Conservation (phyloP, 163 green algal genomes). For the Trebouxia gelatinosa region DNA sequence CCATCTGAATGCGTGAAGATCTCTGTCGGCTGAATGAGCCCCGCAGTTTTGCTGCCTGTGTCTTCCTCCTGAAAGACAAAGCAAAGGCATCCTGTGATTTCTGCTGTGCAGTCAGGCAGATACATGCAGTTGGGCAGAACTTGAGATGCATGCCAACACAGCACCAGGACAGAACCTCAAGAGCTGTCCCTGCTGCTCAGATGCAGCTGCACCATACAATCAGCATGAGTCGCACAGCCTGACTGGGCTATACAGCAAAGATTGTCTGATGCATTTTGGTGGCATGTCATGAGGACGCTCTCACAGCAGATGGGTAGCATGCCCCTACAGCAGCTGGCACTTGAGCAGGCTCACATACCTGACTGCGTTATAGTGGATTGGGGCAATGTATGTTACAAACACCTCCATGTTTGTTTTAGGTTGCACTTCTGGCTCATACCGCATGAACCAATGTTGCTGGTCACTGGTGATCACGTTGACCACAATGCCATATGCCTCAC, state of each 20-base stretch:
- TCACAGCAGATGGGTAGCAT: too few species aligned
- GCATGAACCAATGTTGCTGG: slow-evolving; percentile 52
- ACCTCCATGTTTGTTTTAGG: slow-evolving; percentile 51
- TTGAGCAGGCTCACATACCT: slow-evolving; percentile 20
- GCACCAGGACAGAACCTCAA: neutral
- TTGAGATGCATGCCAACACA: neutral
- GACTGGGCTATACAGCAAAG: neutral
- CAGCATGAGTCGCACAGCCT: neutral
- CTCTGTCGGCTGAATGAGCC: neutral
- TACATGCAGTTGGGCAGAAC: neutral
- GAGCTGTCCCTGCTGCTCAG: too few species aligned
- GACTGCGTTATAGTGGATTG: slow-evolving; percentile 76
- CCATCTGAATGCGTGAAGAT: neutral
- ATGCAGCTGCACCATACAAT: neutral
- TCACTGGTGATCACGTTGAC: slow-evolving; percentile 68
- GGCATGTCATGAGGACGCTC: too few species aligned
- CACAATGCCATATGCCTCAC: slow-evolving; percentile 55
- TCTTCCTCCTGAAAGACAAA: neutral
- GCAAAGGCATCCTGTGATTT: neutral
- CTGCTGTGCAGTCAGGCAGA: neutral
- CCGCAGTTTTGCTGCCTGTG: neutral
- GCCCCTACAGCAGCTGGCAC: neutral
- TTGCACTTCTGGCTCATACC: slow-evolving; percentile 39
- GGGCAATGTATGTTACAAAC: slow-evolving; percentile 75
- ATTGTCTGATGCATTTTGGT: neutral